These are phyloP conservation scores for Ustilago lituana DNA, from an alignment of 1,284 basidiomycete species.

Conservation along the genomic window DNA sequence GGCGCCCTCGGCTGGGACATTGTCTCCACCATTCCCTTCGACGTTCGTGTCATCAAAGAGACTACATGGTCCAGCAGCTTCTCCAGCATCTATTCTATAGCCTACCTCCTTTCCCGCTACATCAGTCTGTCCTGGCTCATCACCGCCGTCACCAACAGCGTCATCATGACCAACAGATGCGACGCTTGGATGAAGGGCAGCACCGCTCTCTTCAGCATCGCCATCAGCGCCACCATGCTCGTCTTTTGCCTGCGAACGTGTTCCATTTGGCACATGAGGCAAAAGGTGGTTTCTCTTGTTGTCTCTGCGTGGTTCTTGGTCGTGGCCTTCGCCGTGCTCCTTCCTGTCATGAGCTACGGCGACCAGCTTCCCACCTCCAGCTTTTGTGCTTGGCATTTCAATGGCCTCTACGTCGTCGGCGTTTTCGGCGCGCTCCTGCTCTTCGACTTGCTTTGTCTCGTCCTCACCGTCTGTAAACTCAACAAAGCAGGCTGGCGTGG, in stretches of 20 bases:
- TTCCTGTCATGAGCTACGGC: conserved; percentile 41
- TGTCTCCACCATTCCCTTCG: conserved; percentile 50
- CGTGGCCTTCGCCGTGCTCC: conserved; percentile 39
- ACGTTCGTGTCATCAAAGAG: conserved; percentile 46
- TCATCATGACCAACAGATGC: conserved; percentile 46
- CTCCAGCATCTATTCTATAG: conserved; percentile 52
- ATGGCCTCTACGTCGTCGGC: conserved; percentile 42
- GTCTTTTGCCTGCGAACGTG: conserved; percentile 57
- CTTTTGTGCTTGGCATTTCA: conserved; percentile 52
- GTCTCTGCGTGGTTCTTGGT: conserved; percentile 48
- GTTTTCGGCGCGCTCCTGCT: conserved; percentile 42
- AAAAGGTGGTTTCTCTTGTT: conserved; percentile 41
- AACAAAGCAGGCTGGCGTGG: conserved; percentile 55
- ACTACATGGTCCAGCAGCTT: conserved; percentile 51
- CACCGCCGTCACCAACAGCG: conserved; percentile 47
- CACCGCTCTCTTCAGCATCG: conserved; percentile 48
- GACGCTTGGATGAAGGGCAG: conserved; percentile 39
- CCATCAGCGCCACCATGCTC: conserved; percentile 52
- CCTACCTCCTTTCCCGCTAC: conserved; percentile 55
- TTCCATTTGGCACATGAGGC: conserved; percentile 55
- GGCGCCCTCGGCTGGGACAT: conserved; percentile 62
- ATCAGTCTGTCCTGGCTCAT: conserved; percentile 52
- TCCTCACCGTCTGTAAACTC: conserved; percentile 54
- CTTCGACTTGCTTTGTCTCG: conserved; percentile 52
- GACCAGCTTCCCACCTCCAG: conserved; percentile 36